Percentiles rank a stretch among this genome's conserved stretches.
Conservation (phyloP, 2,329 filamentous ascomycete genomes). For the Alternaria viburni region DNA sequence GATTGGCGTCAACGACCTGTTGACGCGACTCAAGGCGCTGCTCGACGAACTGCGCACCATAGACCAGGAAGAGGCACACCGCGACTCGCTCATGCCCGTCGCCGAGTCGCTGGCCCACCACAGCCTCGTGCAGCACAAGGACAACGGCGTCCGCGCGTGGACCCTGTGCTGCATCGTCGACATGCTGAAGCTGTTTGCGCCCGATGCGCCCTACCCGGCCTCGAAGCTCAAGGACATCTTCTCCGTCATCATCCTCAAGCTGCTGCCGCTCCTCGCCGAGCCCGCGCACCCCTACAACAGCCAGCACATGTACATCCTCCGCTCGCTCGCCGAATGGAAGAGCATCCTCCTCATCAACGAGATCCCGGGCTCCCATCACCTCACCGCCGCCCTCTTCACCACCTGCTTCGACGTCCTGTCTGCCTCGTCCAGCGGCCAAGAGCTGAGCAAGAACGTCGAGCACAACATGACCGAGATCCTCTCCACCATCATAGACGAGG, state of each 20-base stretch:
- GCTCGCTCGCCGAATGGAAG: conserved; percentile 89
- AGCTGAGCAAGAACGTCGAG: conserved; percentile 90
- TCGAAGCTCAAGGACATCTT: conserved; percentile 97
- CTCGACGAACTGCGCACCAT: conserved; percentile 82
- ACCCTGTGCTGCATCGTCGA: conserved; percentile 90
- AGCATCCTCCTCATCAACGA: conserved; percentile 92
- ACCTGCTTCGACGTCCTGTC: conserved; percentile 92
- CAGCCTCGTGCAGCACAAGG: conserved; percentile 87
- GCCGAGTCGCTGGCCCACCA: conserved; percentile 83
- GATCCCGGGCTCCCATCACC: conserved; percentile 77
- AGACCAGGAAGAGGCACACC: conserved; percentile 84
- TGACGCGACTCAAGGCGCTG: conserved; percentile 80
- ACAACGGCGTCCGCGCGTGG: conserved; percentile 90
- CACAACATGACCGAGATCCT: conserved; percentile 89
- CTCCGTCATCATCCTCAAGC: conserved; percentile 80
- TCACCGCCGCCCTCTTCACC: conserved; percentile 78
- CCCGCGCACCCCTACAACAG: conserved; percentile 88
- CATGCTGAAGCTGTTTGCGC: conserved; percentile 89
- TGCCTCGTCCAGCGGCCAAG: conserved; percentile 77
- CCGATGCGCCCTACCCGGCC: conserved; percentile 90
- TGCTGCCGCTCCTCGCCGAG: conserved; percentile 84
- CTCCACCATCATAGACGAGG: conserved; percentile 85
- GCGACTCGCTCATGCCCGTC: conserved; percentile 81
- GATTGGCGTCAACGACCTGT: conserved; percentile 81
- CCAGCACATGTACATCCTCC: conserved; percentile 90